Conservation (phyloP, 768 basidiomycete genomes). For the Boletus vinaceobasis region DNA sequence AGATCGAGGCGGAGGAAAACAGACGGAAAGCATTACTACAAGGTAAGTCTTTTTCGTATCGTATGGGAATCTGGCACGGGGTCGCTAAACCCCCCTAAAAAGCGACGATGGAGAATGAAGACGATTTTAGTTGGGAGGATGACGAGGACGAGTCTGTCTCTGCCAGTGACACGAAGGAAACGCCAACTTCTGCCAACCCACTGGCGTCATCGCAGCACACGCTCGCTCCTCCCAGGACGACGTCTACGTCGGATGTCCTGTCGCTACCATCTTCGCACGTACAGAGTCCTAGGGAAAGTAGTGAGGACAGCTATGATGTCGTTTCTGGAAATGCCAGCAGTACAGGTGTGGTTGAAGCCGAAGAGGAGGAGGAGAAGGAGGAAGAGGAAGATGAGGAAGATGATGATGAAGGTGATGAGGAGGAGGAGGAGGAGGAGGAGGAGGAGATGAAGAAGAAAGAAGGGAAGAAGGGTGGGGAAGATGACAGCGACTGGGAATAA, state of each 20-base stretch:
- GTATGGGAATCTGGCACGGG: not conserved
- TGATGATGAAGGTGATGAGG: too few relatives aligned
- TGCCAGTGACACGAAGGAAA: slow-evolving; percentile 10
- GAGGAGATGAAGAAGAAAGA: slow-evolving; percentile 9
- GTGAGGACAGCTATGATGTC: slow-evolving; percentile 67
- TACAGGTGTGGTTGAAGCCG: slow-evolving; percentile 32
- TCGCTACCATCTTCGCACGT: slow-evolving; percentile 33
- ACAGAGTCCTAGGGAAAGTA: slow-evolving; percentile 50
- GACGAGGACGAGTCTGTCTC: slow-evolving; percentile 68
- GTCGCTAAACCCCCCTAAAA: slow-evolving; percentile 8
- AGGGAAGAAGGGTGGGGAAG: slow-evolving; percentile 20
- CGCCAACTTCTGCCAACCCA: slow-evolving; percentile 1
- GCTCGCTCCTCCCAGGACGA: slow-evolving; percentile 22
- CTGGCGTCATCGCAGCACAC: slow-evolving; percentile 24
- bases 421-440: slow-evolving; percentile 28
- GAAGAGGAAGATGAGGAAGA: slow-evolving; percentile 33
- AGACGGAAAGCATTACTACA: slow-evolving; percentile 74
- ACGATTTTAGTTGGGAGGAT: slow-evolving; percentile 92
- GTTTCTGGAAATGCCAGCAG: slow-evolving; percentile 53
- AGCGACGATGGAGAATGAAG: slow-evolving; percentile 71
- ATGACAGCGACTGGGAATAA: slow-evolving; percentile 61
- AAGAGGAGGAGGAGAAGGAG: slow-evolving; percentile 25
- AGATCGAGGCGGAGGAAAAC: slow-evolving; percentile 75
- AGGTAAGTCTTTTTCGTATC: slow-evolving; percentile 40
- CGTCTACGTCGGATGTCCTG: slow-evolving; percentile 16